These are phyloP conservation scores for Russula virescens DNA, from an alignment of 768 basidiomycete genomes.

Conservation along the genomic window DNA sequence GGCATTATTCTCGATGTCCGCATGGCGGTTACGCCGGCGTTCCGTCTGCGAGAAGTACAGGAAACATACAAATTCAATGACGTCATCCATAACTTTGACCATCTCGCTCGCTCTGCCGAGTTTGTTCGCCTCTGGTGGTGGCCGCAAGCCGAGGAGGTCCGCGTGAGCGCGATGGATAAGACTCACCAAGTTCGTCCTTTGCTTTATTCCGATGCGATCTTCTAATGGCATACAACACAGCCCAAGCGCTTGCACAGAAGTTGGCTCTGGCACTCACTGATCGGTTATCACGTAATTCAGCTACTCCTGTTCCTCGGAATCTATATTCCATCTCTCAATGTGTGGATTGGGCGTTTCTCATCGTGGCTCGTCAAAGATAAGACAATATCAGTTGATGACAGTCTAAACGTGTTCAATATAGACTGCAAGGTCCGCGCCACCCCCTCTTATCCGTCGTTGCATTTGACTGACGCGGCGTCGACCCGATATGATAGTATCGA, in stretches of 20 bases:
- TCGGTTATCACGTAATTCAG: slow-evolving; percentile 80
- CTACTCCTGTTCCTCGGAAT: slow-evolving; percentile 75
- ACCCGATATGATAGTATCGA: slow-evolving; percentile 51
- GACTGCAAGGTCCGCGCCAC: slow-evolving; percentile 71
- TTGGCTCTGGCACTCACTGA: slow-evolving; percentile 65
- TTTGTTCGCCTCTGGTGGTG: slow-evolving; percentile 97
- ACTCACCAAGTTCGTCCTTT: slow-evolving; percentile 55
- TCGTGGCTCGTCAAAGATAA: slow-evolving; percentile 59
- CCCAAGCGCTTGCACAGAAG: slow-evolving; percentile 44
- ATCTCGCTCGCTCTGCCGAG: slow-evolving; percentile 58
- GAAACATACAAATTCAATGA: slow-evolving; percentile 56
- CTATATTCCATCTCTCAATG: slow-evolving; percentile 56
- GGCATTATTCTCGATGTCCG: slow-evolving; percentile 79
- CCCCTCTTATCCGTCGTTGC: not conserved
- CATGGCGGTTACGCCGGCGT: slow-evolving; percentile 75
- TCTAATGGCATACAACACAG: slow-evolving; percentile 32
- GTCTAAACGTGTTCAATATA: slow-evolving; percentile 83
- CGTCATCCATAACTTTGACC: slow-evolving; percentile 52
- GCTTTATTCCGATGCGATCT: slow-evolving; percentile 10
- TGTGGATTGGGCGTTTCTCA: slow-evolving; percentile 55
- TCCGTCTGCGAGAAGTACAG: slow-evolving; percentile 71
- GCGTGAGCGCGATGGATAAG: slow-evolving; percentile 68
- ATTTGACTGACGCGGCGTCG: not conserved
- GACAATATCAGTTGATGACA: slow-evolving; percentile 65
- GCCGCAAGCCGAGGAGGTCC: slow-evolving; percentile 66